Conservation (phyloP, 768 basidiomycete species). For the Suillus discolor region DNA sequence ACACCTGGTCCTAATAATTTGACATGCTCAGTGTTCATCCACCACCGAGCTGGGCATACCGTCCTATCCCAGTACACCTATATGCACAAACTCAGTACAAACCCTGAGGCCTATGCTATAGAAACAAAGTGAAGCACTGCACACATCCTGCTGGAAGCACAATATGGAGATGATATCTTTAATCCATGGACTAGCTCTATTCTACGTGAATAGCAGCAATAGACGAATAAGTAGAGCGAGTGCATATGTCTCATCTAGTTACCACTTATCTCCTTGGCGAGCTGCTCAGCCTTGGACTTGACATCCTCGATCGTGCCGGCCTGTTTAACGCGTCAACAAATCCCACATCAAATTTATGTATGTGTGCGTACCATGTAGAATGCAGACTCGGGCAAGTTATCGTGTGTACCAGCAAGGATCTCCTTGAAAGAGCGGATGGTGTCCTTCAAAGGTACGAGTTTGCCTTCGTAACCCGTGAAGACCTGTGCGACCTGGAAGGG, state of each 20-base stretch:
- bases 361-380: conserved; percentile 84
- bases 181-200: conserved; percentile 7
- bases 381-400: conserved; percentile 90
- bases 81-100: not conserved
- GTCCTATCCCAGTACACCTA: not conserved
- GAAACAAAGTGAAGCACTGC: not conserved
- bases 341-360: not conserved
- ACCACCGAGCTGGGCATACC: not conserved
- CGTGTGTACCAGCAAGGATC: conserved; percentile 89
- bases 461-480: conserved; percentile 99
- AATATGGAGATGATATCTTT: conserved; percentile 11
- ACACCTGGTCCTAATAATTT: no score
- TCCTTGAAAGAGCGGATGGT: conserved; percentile 97
- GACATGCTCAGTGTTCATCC: not conserved
- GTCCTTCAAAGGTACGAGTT: conserved; percentile 95
- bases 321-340: conserved; percentile 29
- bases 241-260: conserved; percentile 23
- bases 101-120: not conserved
- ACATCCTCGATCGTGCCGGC: conserved; percentile 96
- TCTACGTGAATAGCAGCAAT: no score
- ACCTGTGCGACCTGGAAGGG: conserved; percentile 99
- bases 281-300: conserved; percentile 95
- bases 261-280: conserved; percentile 89
- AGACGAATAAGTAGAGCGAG: not conserved
- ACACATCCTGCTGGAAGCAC: not conserved